Percentiles rank a stretch among this genome's conserved stretches.
Evolutionary conservation across 179 eudicot genomes (phyloP).

Genomic region (Amaranthus tricolor): DNA sequence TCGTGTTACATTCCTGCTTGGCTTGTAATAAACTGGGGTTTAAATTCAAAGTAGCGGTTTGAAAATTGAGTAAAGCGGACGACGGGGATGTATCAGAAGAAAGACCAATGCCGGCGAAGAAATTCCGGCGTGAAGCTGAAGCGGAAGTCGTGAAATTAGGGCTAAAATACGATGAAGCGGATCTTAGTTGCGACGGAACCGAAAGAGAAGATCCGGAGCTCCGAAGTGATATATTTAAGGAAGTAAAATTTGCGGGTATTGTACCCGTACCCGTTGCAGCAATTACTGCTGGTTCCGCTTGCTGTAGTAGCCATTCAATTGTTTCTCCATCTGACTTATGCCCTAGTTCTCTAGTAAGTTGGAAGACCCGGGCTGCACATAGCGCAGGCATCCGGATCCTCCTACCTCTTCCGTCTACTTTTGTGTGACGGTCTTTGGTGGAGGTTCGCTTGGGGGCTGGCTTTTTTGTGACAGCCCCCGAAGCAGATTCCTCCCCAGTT

Average conservation of each 20-base stretch:
- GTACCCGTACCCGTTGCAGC: conserved; percentile 55
- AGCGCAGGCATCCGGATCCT: conserved; percentile 52
- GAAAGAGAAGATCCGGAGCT: conserved; percentile 49
- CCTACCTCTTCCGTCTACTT: conserved; percentile 49
- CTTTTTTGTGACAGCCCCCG: conserved; percentile 26
- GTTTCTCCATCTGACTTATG: conserved; percentile 52
- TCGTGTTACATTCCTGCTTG: conserved; percentile 23
- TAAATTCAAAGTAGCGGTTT: conserved; percentile 29
- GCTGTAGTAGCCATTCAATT: conserved; percentile 48
- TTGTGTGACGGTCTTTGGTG: conserved; percentile 47
- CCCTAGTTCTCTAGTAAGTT: conserved; percentile 45
- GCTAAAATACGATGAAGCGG: conserved; percentile 34
- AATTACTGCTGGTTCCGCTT: conserved; percentile 48
- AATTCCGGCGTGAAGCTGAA: conserved; percentile 30
- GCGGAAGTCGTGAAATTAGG: conserved; percentile 36
- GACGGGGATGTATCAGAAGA: conserved; percentile 23
- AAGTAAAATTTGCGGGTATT: conserved; percentile 48
- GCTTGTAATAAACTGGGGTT: conserved; percentile 31
- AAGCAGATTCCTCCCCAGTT: conserved; percentile 15
- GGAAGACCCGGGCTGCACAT: conserved; percentile 49
- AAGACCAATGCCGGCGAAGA: conserved; percentile 34
- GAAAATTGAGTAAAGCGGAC: conserved; percentile 41
- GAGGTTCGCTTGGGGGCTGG: conserved; percentile 44
- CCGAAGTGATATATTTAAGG: conserved; percentile 39
- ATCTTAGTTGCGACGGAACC: conserved; percentile 40